Evolutionary conservation across 2,329 filamentous ascomycete species (phyloP).

Genomic region (Hypoxylon sp.): DNA sequence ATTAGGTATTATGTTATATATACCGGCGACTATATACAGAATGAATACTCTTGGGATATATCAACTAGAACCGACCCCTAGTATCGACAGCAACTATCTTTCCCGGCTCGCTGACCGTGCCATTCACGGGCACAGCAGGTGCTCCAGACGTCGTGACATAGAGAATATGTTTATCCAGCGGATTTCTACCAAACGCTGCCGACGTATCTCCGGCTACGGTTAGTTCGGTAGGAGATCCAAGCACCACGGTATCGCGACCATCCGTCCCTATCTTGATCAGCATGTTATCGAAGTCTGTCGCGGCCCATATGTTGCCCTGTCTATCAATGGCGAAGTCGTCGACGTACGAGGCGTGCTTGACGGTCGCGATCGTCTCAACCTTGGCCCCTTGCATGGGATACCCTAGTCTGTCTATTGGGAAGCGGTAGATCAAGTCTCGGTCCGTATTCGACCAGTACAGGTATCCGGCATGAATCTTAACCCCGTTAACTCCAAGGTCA

Average conservation of each 20-base stretch:
- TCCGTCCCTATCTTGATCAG: constrained; percentile 9
- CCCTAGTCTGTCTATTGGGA: constrained; percentile 19
- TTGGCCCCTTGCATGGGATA: constrained; percentile 3
- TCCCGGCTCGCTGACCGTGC: constrained; percentile 26
- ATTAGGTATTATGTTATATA: neutral
- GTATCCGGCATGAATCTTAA: constrained; percentile 33
- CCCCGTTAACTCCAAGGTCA: constrained; percentile 37
- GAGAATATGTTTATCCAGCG: constrained; percentile 9
- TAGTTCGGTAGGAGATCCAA: constrained; percentile 12
- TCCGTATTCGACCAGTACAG: constrained; percentile 38
- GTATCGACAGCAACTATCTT: constrained; percentile 33
- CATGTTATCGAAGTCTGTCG: constrained; percentile 25
- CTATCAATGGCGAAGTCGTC: constrained; percentile 29
- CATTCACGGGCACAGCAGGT: constrained; percentile 24
- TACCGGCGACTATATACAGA: neutral
- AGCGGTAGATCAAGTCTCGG: constrained; percentile 18
- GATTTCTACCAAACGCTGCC: constrained; percentile 19
- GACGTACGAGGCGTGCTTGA: constrained; percentile 4
- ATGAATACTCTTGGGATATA: neutral
- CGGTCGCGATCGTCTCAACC: constrained; percentile 14
- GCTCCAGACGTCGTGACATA: constrained; percentile 30
- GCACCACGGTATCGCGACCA: neutral
- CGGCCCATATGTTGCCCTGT: constrained; percentile 22
- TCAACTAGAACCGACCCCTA: constrained; percentile 5
- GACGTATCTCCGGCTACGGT: constrained; percentile 21